phyloP scores from a whole-genome alignment of 2,329 filamentous ascomycete species.

The Blastomyces parvus region DNA sequence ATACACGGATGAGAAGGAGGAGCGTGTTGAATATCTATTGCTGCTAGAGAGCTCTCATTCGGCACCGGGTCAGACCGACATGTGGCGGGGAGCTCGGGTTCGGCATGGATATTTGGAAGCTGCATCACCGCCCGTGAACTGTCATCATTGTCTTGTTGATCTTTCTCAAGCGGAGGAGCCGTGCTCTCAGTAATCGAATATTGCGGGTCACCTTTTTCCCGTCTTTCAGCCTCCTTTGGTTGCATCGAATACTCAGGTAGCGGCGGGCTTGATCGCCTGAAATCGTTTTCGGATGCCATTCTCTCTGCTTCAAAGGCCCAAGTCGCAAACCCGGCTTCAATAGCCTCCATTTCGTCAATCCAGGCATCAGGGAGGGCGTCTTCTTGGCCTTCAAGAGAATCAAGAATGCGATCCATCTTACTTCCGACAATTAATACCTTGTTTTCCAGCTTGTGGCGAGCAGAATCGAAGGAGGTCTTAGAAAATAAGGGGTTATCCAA shows the following conservation, averaged over 20 bases:
- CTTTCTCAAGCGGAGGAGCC: background rate
- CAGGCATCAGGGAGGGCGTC: slow-evolving; percentile 79
- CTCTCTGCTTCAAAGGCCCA: slow-evolving; percentile 75
- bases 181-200: background rate
- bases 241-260: background rate
- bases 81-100: background rate
- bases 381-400: slow-evolving; percentile 69
- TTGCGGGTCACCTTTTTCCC: background rate
- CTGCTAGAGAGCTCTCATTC: background rate
- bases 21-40: background rate
- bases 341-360: slow-evolving; percentile 74
- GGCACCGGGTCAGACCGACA: background rate
- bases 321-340: slow-evolving; percentile 66
- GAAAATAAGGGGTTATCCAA: slow-evolving; percentile 25
- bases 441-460: slow-evolving; percentile 50
- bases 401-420: slow-evolving; percentile 74
- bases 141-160: background rate
- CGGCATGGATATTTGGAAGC: background rate
- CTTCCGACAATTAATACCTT: slow-evolving; percentile 62
- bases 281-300: slow-evolving; percentile 60
- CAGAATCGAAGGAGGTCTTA: slow-evolving; percentile 32
- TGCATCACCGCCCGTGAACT: background rate
- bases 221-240: slow-evolving; percentile 6
- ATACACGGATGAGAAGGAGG: background rate
- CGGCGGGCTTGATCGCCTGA: slow-evolving; percentile 18